phyloP scores from a whole-genome alignment of 179 eudicot genomes.

The Vitellaria paradoxa region DNA sequence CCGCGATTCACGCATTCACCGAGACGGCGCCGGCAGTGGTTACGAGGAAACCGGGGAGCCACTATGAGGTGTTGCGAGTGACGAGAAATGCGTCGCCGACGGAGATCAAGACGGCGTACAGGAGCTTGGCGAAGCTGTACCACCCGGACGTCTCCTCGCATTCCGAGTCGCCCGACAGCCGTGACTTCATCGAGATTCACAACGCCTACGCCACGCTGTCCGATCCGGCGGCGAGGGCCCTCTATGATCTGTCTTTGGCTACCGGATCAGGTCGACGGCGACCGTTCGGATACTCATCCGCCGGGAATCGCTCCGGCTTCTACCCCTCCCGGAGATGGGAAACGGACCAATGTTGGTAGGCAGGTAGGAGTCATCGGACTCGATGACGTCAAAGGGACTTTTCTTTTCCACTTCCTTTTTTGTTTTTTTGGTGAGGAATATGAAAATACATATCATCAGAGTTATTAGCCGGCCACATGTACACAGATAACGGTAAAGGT shows the following conservation, averaged over 20 bases:
- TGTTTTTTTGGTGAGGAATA: too few relatives aligned
- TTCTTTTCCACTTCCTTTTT: too few relatives aligned
- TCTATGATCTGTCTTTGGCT: constrained; percentile 44
- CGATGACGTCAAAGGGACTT: too few relatives aligned
- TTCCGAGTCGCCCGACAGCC: constrained; percentile 17
- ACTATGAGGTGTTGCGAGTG: constrained; percentile 56
- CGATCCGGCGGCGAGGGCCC: constrained; percentile 63
- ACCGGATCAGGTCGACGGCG: not conserved
- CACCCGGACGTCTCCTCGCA: constrained; percentile 47
- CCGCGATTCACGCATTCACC: constrained; percentile 19
- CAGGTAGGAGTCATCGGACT: too few relatives aligned
- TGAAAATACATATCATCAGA: too few relatives aligned
- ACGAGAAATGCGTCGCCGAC: constrained; percentile 35
- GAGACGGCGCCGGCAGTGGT: constrained; percentile 16
- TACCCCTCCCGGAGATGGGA: constrained; percentile 62
- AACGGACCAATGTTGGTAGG: constrained; percentile 88
- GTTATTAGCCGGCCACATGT: too few relatives aligned
- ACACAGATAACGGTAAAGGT: too few relatives aligned
- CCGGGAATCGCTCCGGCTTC: constrained; percentile 23
- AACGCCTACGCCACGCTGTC: constrained; percentile 69
- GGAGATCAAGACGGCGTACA: constrained; percentile 60
- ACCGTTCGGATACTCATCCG: not conserved
- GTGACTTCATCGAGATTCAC: constrained; percentile 50
- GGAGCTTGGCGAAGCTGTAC: constrained; percentile 54
- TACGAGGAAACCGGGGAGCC: constrained; percentile 20